Percentiles rank a stretch among this genome's conserved stretches.
Conservation (phyloP, 495 filamentous ascomycete genomes). For the Daldinia grandis region DNA sequence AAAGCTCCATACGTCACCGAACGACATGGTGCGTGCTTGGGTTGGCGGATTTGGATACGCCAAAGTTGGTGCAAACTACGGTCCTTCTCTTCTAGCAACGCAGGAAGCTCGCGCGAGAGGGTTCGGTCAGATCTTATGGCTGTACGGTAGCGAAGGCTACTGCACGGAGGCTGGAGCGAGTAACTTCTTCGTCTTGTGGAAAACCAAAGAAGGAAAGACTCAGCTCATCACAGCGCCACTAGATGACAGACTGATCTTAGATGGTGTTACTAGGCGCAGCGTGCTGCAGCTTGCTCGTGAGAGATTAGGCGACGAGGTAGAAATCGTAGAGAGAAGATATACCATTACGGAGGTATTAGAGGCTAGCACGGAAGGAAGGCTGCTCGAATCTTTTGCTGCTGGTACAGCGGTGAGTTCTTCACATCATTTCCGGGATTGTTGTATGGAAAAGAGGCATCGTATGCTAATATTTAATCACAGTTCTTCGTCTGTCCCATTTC, state of each 20-base stretch:
- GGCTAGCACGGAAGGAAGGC: conserved; percentile 75
- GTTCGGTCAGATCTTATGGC: conserved; percentile 91
- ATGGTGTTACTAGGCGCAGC: conserved; percentile 82
- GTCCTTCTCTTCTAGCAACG: conserved; percentile 79
- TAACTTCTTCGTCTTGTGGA: conserved; percentile 92
- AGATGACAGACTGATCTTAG: conserved; percentile 81
- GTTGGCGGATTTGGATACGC: conserved; percentile 90
- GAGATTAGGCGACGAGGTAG: conserved; percentile 66
- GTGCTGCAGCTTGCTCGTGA: conserved; percentile 76
- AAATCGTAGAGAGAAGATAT: conserved; percentile 81
- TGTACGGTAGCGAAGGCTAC: conserved; percentile 75
- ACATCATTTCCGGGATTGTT: background rate
- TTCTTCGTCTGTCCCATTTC: conserved; percentile 83
- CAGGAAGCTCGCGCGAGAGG: conserved; percentile 73
- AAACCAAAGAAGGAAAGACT: conserved; percentile 67
- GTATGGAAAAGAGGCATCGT: background rate
- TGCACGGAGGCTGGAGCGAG: conserved; percentile 92
- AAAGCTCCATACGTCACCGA: conserved; percentile 77
- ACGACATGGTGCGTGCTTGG: conserved; percentile 88
- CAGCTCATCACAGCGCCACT: conserved; percentile 86
- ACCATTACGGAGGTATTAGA: conserved; percentile 80
- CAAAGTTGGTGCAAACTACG: conserved; percentile 94
- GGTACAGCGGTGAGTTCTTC: conserved; percentile 78
- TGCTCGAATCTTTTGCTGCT: conserved; percentile 85
- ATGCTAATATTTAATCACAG: conserved; percentile 46